These are phyloP conservation scores for Physocladia obscura DNA, from an alignment of 192 early-diverging fungal species.

Conservation along the genomic window DNA sequence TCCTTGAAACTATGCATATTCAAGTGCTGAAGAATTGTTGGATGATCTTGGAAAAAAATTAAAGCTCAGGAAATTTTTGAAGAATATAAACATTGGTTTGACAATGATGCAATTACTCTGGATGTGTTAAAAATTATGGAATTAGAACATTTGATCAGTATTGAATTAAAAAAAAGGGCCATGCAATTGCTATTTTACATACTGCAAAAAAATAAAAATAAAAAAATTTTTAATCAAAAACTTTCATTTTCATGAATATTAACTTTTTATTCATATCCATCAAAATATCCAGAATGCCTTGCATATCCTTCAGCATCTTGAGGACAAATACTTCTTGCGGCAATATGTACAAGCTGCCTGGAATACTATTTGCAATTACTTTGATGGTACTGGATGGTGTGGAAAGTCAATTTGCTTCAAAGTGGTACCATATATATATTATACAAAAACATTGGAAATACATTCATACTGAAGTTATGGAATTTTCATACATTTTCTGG, in stretches of 20 bases:
- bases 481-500: background rate
- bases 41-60: too few relatives aligned
- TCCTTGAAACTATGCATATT: too few relatives aligned
- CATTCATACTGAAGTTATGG: slow-evolving; percentile 6
- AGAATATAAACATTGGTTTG: background rate
- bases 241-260: background rate
- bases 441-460: too few relatives aligned
- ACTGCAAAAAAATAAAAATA: background rate
- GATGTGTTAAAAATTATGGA: too few relatives aligned
- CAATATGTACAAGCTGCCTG: background rate
- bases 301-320: background rate
- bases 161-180: background rate
- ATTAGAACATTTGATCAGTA: background rate
- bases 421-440: too few relatives aligned
- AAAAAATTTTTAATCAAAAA: background rate
- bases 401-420: too few relatives aligned
- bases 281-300: background rate
- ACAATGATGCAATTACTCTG: background rate
- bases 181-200: background rate
- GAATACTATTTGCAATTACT: too few relatives aligned
- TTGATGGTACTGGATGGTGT: too few relatives aligned
- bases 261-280: slow-evolving; percentile 4
- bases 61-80: background rate
- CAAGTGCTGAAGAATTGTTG: too few relatives aligned
- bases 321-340: background rate